A percentile compares a stretch with the other conserved stretches of the same genome.
Evolutionary conservation across 2,329 filamentous ascomycete species (phyloP).

Genomic region (Cytospora chrysosperma): DNA sequence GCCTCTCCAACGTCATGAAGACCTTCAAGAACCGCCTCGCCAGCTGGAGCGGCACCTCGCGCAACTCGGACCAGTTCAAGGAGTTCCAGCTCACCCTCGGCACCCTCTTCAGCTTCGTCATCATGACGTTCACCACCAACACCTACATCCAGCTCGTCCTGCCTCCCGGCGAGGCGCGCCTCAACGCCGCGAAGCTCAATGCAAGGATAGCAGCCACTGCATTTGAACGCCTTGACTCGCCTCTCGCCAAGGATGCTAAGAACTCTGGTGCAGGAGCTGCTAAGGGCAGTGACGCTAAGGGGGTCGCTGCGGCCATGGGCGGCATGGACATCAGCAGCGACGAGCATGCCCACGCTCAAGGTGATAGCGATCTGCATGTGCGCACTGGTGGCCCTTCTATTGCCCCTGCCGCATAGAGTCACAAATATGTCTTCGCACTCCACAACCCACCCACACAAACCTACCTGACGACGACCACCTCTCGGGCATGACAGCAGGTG

Average conservation of each 20-base stretch:
- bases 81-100: slow-evolving; percentile 78
- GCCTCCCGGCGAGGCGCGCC: slow-evolving; percentile 85
- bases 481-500: not conserved
- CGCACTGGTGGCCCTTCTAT: slow-evolving; percentile 15
- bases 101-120: slow-evolving; percentile 84
- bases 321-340: slow-evolving; percentile 22
- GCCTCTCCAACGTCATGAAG: slow-evolving; percentile 95
- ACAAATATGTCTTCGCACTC: not conserved
- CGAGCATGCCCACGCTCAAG: slow-evolving; percentile 16
- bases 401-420: slow-evolving; percentile 18
- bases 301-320: slow-evolving; percentile 13
- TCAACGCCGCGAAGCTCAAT: slow-evolving; percentile 88
- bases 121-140: slow-evolving; percentile 94
- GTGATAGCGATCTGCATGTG: slow-evolving; percentile 12
- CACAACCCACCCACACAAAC: not conserved
- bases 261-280: slow-evolving; percentile 4
- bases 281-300: slow-evolving; percentile 20
- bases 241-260: slow-evolving; percentile 34
- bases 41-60: slow-evolving; percentile 76
- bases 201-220: slow-evolving; percentile 82
- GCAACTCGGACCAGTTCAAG: slow-evolving; percentile 77
- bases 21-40: slow-evolving; percentile 88
- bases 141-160: slow-evolving; percentile 93
- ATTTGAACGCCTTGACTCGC: slow-evolving; percentile 68
- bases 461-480: not conserved